A percentile compares a stretch with the other conserved stretches of the same genome.
Conservation (phyloP, 225 moss, liverwort and hornwort species). For the Sphagnum contortum region DNA sequence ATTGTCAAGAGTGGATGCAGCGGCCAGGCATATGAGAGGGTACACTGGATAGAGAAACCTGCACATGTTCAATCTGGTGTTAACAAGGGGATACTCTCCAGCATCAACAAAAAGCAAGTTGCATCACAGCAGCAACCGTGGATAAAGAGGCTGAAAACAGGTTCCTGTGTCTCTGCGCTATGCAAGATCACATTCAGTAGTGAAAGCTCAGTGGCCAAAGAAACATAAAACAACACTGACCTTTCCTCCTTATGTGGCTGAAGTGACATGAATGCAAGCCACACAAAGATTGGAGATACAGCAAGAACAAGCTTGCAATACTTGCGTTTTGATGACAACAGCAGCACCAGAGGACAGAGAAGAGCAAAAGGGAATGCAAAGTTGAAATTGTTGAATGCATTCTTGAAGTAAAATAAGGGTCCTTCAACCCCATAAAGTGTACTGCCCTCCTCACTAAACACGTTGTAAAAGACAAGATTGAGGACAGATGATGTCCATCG, state of each 20-base stretch:
- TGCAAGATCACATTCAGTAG: not conserved
- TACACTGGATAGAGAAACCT: conserved; percentile 97
- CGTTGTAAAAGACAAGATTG: conserved; percentile 81
- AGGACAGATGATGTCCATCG: conserved; percentile 88
- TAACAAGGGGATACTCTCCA: not conserved
- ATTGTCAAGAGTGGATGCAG: conserved; percentile 72
- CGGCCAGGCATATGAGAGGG: conserved; percentile 88
- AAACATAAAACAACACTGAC: conserved; percentile 12
- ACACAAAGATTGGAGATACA: conserved; percentile 66
- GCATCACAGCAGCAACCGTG: no score
- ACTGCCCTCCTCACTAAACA: conserved; percentile 76
- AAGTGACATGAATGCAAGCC: conserved; percentile 93
- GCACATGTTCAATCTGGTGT: conserved; percentile 6
- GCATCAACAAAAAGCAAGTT: not conserved
- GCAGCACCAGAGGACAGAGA: conserved; percentile 52
- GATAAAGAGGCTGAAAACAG: no score
- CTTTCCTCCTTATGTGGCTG: conserved; percentile 97
- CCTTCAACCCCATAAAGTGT: conserved; percentile 87
- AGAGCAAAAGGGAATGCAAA: conserved; percentile 65
- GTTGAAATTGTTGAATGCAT: conserved; percentile 93
- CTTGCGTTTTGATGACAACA: conserved; percentile 28
- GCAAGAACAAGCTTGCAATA: conserved; percentile 44
- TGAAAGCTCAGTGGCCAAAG: not conserved
- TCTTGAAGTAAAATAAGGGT: conserved; percentile 63
- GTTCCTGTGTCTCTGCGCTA: no score